Evolutionary conservation across 805 yeast species (phyloP), one percentile per base, ranked within the genome.

Genomic region (Starmerella stellata): DNA sequence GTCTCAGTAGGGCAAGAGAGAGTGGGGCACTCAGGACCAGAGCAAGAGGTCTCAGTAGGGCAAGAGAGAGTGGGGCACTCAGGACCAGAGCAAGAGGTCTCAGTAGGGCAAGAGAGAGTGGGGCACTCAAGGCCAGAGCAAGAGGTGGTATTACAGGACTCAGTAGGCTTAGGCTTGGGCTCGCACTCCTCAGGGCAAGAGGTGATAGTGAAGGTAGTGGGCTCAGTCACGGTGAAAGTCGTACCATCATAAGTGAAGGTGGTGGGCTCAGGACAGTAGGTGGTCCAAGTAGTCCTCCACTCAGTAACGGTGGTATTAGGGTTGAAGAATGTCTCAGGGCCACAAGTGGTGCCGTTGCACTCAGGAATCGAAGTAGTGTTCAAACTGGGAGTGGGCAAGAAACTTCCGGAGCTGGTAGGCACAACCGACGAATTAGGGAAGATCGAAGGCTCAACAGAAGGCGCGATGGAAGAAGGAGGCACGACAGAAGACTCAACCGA

Each of bases 361-460:
- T 23, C 11, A 23, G 25, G 25, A 29, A 17, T 29, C 23, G 21
- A 7, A 32, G 35, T 11, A 32, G 35, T 8, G 9, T 21, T 15
- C n/a, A 23, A 32, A 7, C 23, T 23, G 18, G 35, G 7, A 32
- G 35, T 32, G 15, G 35, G 7, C 20, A 29, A 15, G 32, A 5
- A 7, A 8, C 19, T 29, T 29, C 9, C 15, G 7, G 32, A 7
- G 14, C 19, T 29, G 11, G 19, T 29, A 9, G 19, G 7, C 32
- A 57, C 82, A 83, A 60, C 78, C 73, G 67, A 79, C 76, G 69
- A 59, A 90, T 79, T 54, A 80, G 61, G 51, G 92, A 78, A 59
- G 87, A 77, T 44, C 87, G 74, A 52, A 60, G 75, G 45, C 85
- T 73, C 56, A 76, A 21, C n/a, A 23, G 8, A 11, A 20, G 35